Base-by-base conservation (phyloP, 2,329 filamentous ascomycete species). In the Zymoseptoria crescenta region DNA sequence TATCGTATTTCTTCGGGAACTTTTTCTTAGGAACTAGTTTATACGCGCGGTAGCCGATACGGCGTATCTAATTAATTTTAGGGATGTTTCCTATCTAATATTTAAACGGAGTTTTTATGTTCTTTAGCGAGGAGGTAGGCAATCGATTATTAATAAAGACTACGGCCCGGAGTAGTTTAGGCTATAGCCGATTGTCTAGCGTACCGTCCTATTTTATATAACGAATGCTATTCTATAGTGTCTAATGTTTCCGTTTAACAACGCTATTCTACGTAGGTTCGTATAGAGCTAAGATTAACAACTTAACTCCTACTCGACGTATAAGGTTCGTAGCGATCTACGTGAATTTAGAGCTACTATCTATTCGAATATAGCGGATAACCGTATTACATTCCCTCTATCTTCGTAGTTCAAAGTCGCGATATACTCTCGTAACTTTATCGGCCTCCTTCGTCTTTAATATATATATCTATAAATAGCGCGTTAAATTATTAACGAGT, bases 11-110 rank as follows among this genome's bases (percentile, higher is more conserved):
- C 54, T 55, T 55, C 19, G 35, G 54, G 35, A 55, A 55, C 16
- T 55, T 55, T 21, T n/a, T 45, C 54, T 55, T 55, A 19, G 19
- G 54, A 45, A 55, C 35, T 19, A 55, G 54, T 55, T 55, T 55
- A 27, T 55, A 55, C n/a, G 35, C 35, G 8, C 54, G 29, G 16
- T 48, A 55, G n/a, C 54, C 27, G 27, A 55, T 24, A 24, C 54
- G 19, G 4, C 54, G n/a, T 21, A 55, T 48, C 29, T 55, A 55
- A 8, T 24, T 8, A 16, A 55, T 55, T 6, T 55, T 16, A 3
- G 35, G 54, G 21, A 55, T 9, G 7, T 55, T n/a, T 1, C 54
- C 16, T 10, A n/a, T 45, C 5, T 48, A 21, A 8, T 30, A 30
- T 55, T 55, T 27, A 27, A 49, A 55, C 19, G 19, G 30, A 2